phyloP scores from a whole-genome alignment of 2,329 filamentous ascomycete genomes.

The Trichoderma citrinoviride region DNA sequence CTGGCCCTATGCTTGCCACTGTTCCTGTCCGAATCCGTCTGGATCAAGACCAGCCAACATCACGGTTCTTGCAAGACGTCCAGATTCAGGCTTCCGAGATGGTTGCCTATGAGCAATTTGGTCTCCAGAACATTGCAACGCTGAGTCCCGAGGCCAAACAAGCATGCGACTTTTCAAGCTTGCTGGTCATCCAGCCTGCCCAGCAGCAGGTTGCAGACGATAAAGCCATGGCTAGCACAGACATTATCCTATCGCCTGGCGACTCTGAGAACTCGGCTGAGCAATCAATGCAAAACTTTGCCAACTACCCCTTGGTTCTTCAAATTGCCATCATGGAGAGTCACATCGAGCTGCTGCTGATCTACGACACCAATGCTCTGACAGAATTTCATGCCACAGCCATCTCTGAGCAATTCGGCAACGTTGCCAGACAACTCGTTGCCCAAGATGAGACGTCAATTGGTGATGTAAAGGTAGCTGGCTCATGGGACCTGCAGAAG shows the following conservation, averaged over 20 bases:
- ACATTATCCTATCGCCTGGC: neutral
- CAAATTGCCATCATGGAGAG: constrained; percentile 1
- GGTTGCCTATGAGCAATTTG: constrained; percentile 30
- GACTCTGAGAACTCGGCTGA: neutral
- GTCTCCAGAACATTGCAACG: constrained; percentile 31
- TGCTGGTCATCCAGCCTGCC: constrained; percentile 21
- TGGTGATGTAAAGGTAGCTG: neutral
- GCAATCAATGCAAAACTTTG: constrained; percentile 15
- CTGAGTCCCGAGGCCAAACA: constrained; percentile 20
- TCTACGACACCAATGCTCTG: constrained; percentile 11
- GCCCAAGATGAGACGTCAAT: neutral
- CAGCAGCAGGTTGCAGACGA: neutral
- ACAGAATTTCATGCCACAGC: constrained; percentile 5
- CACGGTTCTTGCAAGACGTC: constrained; percentile 23
- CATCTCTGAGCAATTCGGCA: constrained; percentile 5
- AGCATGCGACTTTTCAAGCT: constrained; percentile 21
- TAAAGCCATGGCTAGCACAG: neutral
- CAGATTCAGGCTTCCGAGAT: constrained; percentile 30
- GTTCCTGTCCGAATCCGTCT: constrained; percentile 15
- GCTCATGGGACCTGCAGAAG: constrained; percentile 16
- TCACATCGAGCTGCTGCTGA: neutral
- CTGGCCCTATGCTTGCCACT: constrained; percentile 19
- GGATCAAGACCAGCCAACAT: constrained; percentile 11
- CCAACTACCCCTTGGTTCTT: constrained; percentile 14
- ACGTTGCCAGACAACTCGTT: neutral